These are phyloP conservation scores for Ascochyta rabiei DNA, from an alignment of 2,329 filamentous ascomycete genomes.

Conservation along the genomic window DNA sequence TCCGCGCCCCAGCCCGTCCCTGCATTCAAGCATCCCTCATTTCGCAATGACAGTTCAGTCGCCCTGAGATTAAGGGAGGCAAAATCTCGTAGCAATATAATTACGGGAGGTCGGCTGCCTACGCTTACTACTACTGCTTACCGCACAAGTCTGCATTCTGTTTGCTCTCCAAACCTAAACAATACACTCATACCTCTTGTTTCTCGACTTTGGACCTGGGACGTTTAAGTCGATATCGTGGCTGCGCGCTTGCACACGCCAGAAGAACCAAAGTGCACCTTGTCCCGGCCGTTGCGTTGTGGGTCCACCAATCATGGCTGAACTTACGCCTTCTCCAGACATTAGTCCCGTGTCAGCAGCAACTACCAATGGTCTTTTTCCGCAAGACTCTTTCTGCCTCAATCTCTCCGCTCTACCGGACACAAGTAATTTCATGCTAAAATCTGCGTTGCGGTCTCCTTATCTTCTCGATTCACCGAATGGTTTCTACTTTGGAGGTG, in stretches of 20 bases:
- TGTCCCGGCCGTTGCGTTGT: conserved; percentile 31
- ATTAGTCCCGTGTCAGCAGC: conserved; percentile 52
- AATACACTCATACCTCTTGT: conserved; percentile 4
- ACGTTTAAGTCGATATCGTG: conserved; percentile 27
- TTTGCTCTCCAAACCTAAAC: conserved; percentile 1
- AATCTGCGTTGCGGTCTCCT: conserved; percentile 46
- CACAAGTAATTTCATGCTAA: conserved; percentile 45
- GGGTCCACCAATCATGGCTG: conserved; percentile 49
- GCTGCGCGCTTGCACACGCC: conserved; percentile 36
- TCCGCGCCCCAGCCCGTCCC: conserved; percentile 38
- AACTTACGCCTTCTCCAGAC: conserved; percentile 49
- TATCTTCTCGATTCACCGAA: conserved; percentile 48
- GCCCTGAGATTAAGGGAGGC: conserved; percentile 29
- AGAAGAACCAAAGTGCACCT: conserved; percentile 37
- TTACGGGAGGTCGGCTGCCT: conserved; percentile 23
- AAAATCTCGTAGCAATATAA: conserved; percentile 31
- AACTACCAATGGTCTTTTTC: conserved; percentile 47
- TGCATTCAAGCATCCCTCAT: conserved; percentile 42
- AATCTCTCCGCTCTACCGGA: conserved; percentile 48
- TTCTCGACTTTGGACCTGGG: conserved; percentile 15
- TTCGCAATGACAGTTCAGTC: conserved; percentile 33
- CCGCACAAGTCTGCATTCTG: not conserved
- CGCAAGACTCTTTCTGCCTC: conserved; percentile 49
- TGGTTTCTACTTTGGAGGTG: conserved; percentile 39
- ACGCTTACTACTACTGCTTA: conserved; percentile 7